Evolutionary conservation across 768 basidiomycete genomes (phyloP).

Genomic region (Tephrocybe sp.): DNA sequence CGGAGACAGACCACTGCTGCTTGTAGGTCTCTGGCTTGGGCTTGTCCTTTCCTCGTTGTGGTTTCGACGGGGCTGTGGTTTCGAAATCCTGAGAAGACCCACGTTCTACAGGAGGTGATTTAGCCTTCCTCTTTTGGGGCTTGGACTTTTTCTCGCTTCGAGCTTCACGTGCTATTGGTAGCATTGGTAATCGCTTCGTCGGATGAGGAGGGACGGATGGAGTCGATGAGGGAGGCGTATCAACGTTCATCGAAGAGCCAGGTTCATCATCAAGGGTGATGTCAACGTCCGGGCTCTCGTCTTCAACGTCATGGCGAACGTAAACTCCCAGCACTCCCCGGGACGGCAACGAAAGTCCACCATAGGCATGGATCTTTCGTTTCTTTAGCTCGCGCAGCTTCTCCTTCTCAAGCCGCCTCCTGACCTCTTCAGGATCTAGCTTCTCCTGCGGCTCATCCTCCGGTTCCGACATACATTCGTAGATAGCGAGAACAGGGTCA

Average conservation of each 20-base stretch:
- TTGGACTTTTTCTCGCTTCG: too few relatives aligned
- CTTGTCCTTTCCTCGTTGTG: slow-evolving; percentile 26
- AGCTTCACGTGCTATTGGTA: too few relatives aligned
- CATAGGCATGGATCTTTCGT: slow-evolving; percentile 37
- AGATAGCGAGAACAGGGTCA: slow-evolving; percentile 43
- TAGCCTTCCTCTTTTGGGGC: too few relatives aligned
- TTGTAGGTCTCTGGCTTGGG: slow-evolving; percentile 78
- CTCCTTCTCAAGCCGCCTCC: slow-evolving; percentile 44
- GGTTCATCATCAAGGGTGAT: slow-evolving; percentile 44
- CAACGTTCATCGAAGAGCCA: neutral
- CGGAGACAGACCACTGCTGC: slow-evolving; percentile 72
- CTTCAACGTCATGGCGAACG: slow-evolving; percentile 55
- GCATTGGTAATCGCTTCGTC: neutral
- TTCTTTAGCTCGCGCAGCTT: slow-evolving; percentile 60
- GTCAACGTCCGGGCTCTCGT: slow-evolving; percentile 64
- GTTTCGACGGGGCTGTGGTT: slow-evolving; percentile 27
- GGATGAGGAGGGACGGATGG: too few relatives aligned
- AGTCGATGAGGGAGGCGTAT: neutral
- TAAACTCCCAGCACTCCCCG: slow-evolving; percentile 42
- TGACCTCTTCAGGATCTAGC: slow-evolving; percentile 39
- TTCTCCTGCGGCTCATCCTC: slow-evolving; percentile 41
- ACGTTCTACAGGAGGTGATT: neutral
- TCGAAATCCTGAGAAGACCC: neutral
- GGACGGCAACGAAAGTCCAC: too few relatives aligned
- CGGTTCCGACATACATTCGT: slow-evolving; percentile 31